Conservation (phyloP, 2,329 filamentous ascomycete genomes). For the Whalleya microplaca region DNA sequence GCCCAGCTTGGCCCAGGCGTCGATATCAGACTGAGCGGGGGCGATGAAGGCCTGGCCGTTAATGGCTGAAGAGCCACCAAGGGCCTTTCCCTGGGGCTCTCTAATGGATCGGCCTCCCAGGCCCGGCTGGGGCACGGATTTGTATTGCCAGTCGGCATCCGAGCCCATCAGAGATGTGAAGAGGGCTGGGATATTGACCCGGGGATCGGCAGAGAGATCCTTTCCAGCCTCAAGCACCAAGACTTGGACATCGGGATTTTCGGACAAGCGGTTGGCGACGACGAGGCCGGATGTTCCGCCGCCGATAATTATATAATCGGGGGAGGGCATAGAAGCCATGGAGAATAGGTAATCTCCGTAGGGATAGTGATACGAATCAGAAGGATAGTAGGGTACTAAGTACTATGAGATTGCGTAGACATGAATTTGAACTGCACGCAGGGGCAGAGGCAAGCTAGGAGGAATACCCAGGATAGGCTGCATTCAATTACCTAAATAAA, state of each 20-base stretch:
- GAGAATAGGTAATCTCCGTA: neutral
- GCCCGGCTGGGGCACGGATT: slow-evolving; percentile 16
- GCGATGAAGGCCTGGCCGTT: slow-evolving; percentile 30
- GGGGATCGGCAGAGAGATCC: slow-evolving; percentile 13
- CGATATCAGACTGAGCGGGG: slow-evolving; percentile 16
- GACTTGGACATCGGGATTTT: slow-evolving; percentile 15
- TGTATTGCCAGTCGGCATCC: slow-evolving; percentile 17
- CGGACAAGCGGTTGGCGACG: slow-evolving; percentile 18
- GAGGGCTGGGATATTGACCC: slow-evolving; percentile 12
- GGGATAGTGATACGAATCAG: too few species aligned
- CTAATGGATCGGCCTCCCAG: slow-evolving; percentile 12
- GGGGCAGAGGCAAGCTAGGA: too few species aligned
- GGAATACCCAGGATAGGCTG: too few species aligned
- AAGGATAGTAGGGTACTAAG: too few species aligned
- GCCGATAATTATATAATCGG: slow-evolving; percentile 20
- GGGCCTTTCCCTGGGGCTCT: slow-evolving; percentile 18
- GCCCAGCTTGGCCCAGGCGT: slow-evolving; percentile 27
- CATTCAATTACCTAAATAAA: too few species aligned
- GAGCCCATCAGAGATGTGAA: slow-evolving; percentile 14
- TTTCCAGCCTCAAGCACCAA: slow-evolving; percentile 17
- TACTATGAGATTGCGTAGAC: too few species aligned
- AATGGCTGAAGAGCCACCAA: slow-evolving; percentile 30
- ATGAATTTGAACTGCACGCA: too few species aligned
- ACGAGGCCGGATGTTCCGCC: slow-evolving; percentile 18
- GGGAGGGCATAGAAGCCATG: slow-evolving; percentile 7